Base-by-base conservation (phyloP, 306 rosid species). In the Vigna angularis region DNA sequence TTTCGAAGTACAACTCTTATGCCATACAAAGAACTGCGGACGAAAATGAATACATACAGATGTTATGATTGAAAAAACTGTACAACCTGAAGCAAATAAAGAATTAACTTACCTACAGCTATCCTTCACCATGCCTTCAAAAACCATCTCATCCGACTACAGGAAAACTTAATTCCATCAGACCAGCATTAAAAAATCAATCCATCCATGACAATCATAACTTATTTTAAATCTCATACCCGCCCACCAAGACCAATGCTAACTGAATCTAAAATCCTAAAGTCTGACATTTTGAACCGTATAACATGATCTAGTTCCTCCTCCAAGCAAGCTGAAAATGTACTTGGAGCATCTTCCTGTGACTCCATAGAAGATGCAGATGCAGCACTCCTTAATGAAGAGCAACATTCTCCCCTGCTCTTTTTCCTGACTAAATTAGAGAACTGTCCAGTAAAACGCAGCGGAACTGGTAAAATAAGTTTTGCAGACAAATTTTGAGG, bases 221-320 rank as follows among this genome's bases (percentile, higher is more conserved):
- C 34, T 11, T 64, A 73, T 58, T 15, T 77, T 16, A 53, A 26
- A 50, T 36, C n/a, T 20, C 97, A 70, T 92, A 95, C 98, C 97
- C 97, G 87, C 74, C 97, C 98, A n/a, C 96, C 96, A 44, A 87
- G 98, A 88, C 98, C 98, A 56, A 86, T 68, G 84, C 98, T 92
- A 78, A 95, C 84, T 57, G 28, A 58, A 77, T 89, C 84, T 4
- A 91, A 88, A 75, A 91, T 78, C 70, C 88, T 85, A 55, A 92
- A 95, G 81, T 95, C 96, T 6, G 98, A 89, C 72, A 89, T 92
- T 85, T 84, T 88, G 89, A 95, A 95, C 84, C 85, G 84, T 4
- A 83, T 85, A 76, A 92, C 97, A 85, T 95, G 97, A 67, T 82
- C 97, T 28, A 86, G 75, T 62, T 92, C 98, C 81, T 95, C 98